phyloP scores from a whole-genome alignment of 495 filamentous ascomycete genomes.

The Penicillium arizonense region DNA sequence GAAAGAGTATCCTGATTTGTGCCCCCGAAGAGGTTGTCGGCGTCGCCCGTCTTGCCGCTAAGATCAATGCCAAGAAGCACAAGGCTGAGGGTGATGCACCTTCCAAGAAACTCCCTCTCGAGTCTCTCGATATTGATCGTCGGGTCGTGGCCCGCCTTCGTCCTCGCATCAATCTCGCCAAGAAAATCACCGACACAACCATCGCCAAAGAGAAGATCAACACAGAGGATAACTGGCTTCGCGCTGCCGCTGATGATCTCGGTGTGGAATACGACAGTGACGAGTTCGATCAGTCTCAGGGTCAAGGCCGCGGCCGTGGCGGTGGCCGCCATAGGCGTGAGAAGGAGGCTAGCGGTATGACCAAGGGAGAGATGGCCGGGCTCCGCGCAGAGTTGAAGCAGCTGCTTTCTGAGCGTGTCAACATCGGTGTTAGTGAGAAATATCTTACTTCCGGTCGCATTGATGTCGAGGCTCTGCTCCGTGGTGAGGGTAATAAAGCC shows the following conservation, averaged over 20 bases:
- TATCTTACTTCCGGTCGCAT: conserved; percentile 80
- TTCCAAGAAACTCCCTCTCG: conserved; percentile 60
- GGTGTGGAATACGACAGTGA: conserved; percentile 93
- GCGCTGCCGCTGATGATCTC: conserved; percentile 83
- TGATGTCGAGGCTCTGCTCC: conserved; percentile 78
- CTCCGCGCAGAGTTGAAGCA: conserved; percentile 42
- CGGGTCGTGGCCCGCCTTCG: conserved; percentile 73
- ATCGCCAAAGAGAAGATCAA: conserved; percentile 84
- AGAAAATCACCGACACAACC: conserved; percentile 76
- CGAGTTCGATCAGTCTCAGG: conserved; percentile 64
- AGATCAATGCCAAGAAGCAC: conserved; percentile 67
- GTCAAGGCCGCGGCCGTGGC: conserved; percentile 63
- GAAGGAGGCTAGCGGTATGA: conserved; percentile 63
- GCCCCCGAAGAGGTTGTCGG: conserved; percentile 86
- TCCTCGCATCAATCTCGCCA: conserved; percentile 70
- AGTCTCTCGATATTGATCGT: conserved; percentile 79
- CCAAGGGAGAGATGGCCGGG: conserved; percentile 65
- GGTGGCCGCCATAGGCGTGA: conserved; percentile 74
- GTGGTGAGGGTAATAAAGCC: conserved; percentile 51
- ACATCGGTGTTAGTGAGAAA: conserved; percentile 86
- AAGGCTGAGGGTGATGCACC: conserved; percentile 35
- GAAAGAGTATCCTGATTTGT: conserved; percentile 83
- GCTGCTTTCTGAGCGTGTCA: conserved; percentile 72
- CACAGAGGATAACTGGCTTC: conserved; percentile 81
- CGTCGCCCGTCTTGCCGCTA: conserved; percentile 78